phyloP scores from a whole-genome alignment of 192 early-diverging fungal genomes.

The Funneliformis geosporum region DNA sequence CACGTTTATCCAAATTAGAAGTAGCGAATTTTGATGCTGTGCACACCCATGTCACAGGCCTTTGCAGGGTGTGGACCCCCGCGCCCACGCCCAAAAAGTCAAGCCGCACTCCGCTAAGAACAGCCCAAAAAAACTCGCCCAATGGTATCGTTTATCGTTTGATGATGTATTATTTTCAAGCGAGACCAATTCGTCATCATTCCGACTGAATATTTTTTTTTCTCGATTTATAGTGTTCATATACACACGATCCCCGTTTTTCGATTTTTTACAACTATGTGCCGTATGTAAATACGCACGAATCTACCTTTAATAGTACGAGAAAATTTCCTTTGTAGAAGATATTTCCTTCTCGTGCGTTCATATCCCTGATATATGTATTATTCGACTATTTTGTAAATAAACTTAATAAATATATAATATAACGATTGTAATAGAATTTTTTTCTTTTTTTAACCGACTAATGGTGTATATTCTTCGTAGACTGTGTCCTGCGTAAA shows the following conservation, averaged over 20 bases:
- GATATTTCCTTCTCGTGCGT: not conserved
- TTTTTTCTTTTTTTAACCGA: not conserved
- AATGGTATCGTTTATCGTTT: not conserved
- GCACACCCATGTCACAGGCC: not conserved
- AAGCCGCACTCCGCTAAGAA: not conserved
- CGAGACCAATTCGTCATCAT: not conserved
- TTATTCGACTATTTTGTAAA: not conserved
- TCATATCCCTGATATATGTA: not conserved
- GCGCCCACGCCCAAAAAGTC: not conserved
- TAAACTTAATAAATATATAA: no score
- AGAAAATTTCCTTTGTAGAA: not conserved
- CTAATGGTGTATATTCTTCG: not conserved
- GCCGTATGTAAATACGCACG: not conserved
- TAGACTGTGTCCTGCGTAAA: constrained; percentile 10
- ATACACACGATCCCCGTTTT: not conserved
- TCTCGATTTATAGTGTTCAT: not conserved
- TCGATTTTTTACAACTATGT: not conserved
- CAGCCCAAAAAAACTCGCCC: not conserved
- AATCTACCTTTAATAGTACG: not conserved
- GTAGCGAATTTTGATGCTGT: not conserved
- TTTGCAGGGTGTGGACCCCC: not conserved
- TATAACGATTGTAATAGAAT: not conserved
- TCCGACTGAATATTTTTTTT: not conserved
- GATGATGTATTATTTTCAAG: not conserved
- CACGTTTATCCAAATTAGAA: not conserved